Percentiles rank a stretch among this genome's conserved stretches.
These are phyloP conservation scores for Xylaria scruposa DNA, from an alignment of 495 filamentous ascomycete species.

Conservation along the genomic window DNA sequence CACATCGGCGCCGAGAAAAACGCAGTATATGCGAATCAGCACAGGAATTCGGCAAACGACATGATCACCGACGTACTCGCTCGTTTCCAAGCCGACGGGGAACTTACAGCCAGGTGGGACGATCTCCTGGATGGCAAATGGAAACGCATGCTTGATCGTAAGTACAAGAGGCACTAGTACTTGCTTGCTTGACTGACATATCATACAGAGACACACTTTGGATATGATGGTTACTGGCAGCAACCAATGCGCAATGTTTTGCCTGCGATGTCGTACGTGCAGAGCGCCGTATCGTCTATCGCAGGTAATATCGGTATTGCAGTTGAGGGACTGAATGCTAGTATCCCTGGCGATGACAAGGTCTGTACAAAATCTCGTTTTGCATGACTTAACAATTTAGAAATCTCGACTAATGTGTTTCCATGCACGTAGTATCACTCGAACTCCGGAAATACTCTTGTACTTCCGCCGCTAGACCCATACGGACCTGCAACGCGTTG, in stretches of 20 bases:
- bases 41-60: constrained; percentile 69
- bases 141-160: constrained; percentile 73
- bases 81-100: constrained; percentile 65
- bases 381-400: too few species aligned
- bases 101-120: constrained; percentile 68
- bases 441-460: constrained; percentile 62
- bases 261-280: constrained; percentile 65
- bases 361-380: too few species aligned
- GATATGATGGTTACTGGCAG: constrained; percentile 66
- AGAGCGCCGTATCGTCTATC: constrained; percentile 60
- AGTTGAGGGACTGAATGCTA: constrained; percentile 68
- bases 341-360: constrained; percentile 69
- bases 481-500: constrained; percentile 66
- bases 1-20: constrained; percentile 68
- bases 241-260: constrained; percentile 74
- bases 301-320: constrained; percentile 70
- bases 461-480: constrained; percentile 65
- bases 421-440: constrained; percentile 51
- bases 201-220: constrained; percentile 57
- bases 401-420: too few species aligned
- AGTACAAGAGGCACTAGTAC: constrained; percentile 27
- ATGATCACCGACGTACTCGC: constrained; percentile 64
- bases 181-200: constrained; percentile 20
- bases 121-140: constrained; percentile 71
- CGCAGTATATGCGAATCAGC: constrained; percentile 66